A percentile compares a stretch with the other conserved stretches of the same genome.
These are phyloP conservation scores for Fraxinus americana DNA, from an alignment of 257 asterid species.

Conservation along the genomic window DNA sequence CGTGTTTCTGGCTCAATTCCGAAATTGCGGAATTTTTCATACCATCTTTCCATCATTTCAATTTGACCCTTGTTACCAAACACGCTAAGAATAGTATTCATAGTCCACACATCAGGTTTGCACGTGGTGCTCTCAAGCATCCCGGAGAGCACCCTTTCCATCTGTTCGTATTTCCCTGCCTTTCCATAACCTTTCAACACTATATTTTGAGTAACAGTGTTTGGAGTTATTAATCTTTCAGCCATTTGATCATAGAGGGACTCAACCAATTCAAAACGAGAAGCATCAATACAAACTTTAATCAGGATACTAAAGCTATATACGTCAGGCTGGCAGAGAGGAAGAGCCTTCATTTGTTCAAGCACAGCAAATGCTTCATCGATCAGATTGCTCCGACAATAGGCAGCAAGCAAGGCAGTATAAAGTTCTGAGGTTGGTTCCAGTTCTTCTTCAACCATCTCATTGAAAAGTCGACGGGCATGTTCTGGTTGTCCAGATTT, in stretches of 20 bases:
- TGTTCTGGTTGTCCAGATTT: slow-evolving; percentile 79
- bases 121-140: slow-evolving; percentile 66
- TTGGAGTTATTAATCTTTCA: slow-evolving; percentile 62
- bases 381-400: slow-evolving; percentile 71
- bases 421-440: slow-evolving; percentile 79
- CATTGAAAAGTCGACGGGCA: slow-evolving; percentile 73
- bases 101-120: slow-evolving; percentile 86
- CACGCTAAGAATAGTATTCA: slow-evolving; percentile 78
- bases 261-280: slow-evolving; percentile 70
- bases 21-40: slow-evolving; percentile 73
- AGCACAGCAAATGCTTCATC: slow-evolving; percentile 69
- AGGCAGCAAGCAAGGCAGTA: slow-evolving; percentile 76
- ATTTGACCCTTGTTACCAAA: slow-evolving; percentile 82
- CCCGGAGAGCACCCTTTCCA: slow-evolving; percentile 73
- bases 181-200: slow-evolving; percentile 86
- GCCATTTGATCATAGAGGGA: slow-evolving; percentile 72
- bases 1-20: slow-evolving; percentile 90
- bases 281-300: slow-evolving; percentile 76
- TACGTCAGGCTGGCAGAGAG: slow-evolving; percentile 90
- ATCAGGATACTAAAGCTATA: slow-evolving; percentile 75
- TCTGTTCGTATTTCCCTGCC: slow-evolving; percentile 77
- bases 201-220: slow-evolving; percentile 85
- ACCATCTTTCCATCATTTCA: slow-evolving; percentile 94
- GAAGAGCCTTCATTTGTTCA: slow-evolving; percentile 61
- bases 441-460: slow-evolving; percentile 74